Base-by-base conservation (phyloP, 2,329 filamentous ascomycete species). In the Periconia sp. region DNA sequence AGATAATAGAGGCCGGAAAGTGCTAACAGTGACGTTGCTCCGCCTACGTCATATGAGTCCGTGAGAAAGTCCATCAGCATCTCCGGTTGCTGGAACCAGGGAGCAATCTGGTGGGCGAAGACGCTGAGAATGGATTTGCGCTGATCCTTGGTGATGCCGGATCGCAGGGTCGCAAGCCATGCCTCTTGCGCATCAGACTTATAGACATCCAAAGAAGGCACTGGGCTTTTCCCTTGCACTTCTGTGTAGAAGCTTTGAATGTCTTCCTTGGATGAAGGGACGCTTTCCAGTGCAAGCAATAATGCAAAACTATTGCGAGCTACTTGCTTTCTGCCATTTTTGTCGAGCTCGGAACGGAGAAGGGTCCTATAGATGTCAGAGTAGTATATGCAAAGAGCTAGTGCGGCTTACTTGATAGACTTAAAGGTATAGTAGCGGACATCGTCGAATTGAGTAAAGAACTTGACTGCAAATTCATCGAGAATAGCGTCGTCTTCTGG, bases 61-160 rank as follows among this genome's bases (percentile, higher is more conserved):
- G 91, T 96, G 41, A 99, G 75, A 70, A 97, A 99, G 73, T 99
- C 94, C 79, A 96, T 91, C 23, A 99, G 80, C 28, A 95, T 79
- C 63, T 97, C 92, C 1, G 91, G 87, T 49, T 90, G 88, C 34
- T 78, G 81, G 71, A 97, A 96, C 88, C 90, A 95, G 1, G 92
- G 92, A 17, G 88, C 87, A 56, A 96, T 89, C 23, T 84, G 84
- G 29, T 82, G 82, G 2, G 89, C 85, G 72, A 95, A 86, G 48
- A 87, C 80, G 47, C 83, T 80, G 34, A 99, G 78, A 2, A 96
- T 79, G 35, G 78, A 76, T 68, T 97, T 97, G 37, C 88, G 85
- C 65, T 95, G 87, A 12, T 87, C 81, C 50, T 85, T 84, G 35
- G 78, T 82, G 36, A 91, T 78, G 3, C 80, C 77, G 42, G 85